These are phyloP conservation scores for Ophiocordyceps australis DNA, from an alignment of 2,329 filamentous ascomycete species.

Conservation along the genomic window DNA sequence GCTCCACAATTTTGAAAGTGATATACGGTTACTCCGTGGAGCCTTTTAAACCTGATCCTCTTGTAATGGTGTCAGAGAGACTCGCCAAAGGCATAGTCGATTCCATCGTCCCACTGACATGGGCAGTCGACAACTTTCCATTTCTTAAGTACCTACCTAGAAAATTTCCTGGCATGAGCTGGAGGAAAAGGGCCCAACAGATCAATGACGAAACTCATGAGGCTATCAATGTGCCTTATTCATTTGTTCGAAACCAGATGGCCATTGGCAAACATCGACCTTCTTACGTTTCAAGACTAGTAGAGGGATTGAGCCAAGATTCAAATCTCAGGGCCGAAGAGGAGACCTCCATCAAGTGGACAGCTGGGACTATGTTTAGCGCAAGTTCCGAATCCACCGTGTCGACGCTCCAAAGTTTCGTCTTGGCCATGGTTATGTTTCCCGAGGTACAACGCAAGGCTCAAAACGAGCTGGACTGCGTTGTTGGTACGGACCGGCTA, in stretches of 20 bases:
- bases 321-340: too few species aligned
- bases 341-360: slow-evolving; percentile 1
- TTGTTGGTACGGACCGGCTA: slow-evolving; percentile 21
- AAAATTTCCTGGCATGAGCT: slow-evolving; percentile 10
- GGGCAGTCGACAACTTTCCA: slow-evolving; percentile 14
- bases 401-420: slow-evolving; percentile 9
- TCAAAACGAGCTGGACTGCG: slow-evolving; percentile 20
- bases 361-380: slow-evolving; percentile 1
- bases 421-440: slow-evolving; percentile 25
- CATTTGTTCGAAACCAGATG: background rate
- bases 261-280: background rate
- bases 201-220: background rate
- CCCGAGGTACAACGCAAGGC: slow-evolving; percentile 21
- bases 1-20: background rate
- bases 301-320: background rate
- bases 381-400: slow-evolving; percentile 4
- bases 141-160: slow-evolving; percentile 11
- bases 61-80: slow-evolving; percentile 11
- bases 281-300: background rate
- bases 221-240: background rate
- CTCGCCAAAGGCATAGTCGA: slow-evolving; percentile 11
- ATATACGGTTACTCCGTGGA: slow-evolving; percentile 14
- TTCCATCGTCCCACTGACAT: slow-evolving; percentile 11
- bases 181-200: slow-evolving; percentile 9
- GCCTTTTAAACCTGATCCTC: slow-evolving; percentile 9